Evolutionary conservation across 768 basidiomycete species (phyloP), one percentile per base, ranked within the genome.

Genomic region (Porpolomopsis calyptriformis): DNA sequence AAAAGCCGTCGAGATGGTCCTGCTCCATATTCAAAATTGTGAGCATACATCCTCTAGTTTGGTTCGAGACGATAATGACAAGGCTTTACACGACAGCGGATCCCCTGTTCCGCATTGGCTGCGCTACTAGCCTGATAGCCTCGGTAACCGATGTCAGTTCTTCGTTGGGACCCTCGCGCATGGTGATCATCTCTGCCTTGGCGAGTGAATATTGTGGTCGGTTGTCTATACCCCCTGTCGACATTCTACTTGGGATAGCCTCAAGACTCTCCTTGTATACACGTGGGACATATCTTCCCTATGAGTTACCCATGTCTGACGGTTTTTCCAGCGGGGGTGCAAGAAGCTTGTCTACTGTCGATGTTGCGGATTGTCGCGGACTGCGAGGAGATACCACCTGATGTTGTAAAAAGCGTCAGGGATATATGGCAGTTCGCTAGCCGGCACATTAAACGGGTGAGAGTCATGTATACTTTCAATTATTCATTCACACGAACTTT

Each of bases 311-410:
- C 10, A 20, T 40, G 36, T 52, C 47, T 49, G 36, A 42, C 52
- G 46, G 39, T 27, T 20, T 37, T n/a, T 34, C 36, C 50, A 89
- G 86, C 73, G 26, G 66, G 80, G 23, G 74, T 89, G 6, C 82
- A 85, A 57, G 87, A 91, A 48, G 77, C 77, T 3, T 77, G 77
- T 49, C 61, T 91, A 24, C 57, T 89, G 25, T 71, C 80, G 2
- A 83, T 90, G 80, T 61, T 88, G 27, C 72, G 85, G 44, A 51
- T 87, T 24, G 67, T 73, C 40, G 76, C 73, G 2, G 73, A 78
- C 16, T 81, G 78, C 53, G 71, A 76, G 8, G 64, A 71, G 19
- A 57, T 82, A 9, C 74, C 80, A 3, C 56, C 65, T 16, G 62
- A 72, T 4, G 66, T 76, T 19, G 52, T 65, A 11, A 59, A 57